Evolutionary conservation across 768 basidiomycete species (phyloP).

Genomic region (Pleurotus platypus): DNA sequence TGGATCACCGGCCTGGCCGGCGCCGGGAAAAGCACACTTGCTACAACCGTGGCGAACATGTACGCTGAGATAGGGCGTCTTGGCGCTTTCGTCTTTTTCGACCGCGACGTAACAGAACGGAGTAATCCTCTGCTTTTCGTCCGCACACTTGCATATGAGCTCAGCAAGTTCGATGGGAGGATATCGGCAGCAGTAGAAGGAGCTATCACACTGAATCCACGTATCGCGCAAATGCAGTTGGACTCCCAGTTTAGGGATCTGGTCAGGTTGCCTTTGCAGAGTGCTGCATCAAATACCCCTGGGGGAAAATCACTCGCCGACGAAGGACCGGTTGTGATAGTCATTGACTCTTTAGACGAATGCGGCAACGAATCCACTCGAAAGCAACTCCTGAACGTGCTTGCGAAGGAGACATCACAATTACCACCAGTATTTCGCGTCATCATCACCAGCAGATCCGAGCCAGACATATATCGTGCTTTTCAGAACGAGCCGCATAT

Average conservation of each 20-base stretch:
- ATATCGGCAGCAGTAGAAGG: slow-evolving; percentile 20
- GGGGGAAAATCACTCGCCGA: background rate
- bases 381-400: slow-evolving; percentile 16
- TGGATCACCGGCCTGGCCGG: slow-evolving; percentile 13
- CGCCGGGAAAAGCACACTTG: slow-evolving; percentile 30
- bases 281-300: background rate
- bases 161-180: slow-evolving; percentile 26
- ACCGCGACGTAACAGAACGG: slow-evolving; percentile 23
- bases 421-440: slow-evolving; percentile 25
- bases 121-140: slow-evolving; percentile 25
- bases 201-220: slow-evolving; percentile 22
- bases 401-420: slow-evolving; percentile 12
- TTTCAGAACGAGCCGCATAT: background rate
- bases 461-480: slow-evolving; percentile 16
- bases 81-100: slow-evolving; percentile 31
- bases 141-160: slow-evolving; percentile 30
- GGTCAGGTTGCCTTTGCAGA: slow-evolving; percentile 24
- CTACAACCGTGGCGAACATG: slow-evolving; percentile 30
- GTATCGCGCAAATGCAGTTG: slow-evolving; percentile 23
- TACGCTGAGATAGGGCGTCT: slow-evolving; percentile 27
- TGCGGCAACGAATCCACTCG: slow-evolving; percentile 14
- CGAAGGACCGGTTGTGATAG: slow-evolving; percentile 12
- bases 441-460: slow-evolving; percentile 23
- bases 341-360: slow-evolving; percentile 23
- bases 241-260: slow-evolving; percentile 29